Evolutionary conservation across 2,329 filamentous ascomycete species (phyloP), one percentile per base, ranked within the genome.

Genomic region (Aspergillus carbonarius): DNA sequence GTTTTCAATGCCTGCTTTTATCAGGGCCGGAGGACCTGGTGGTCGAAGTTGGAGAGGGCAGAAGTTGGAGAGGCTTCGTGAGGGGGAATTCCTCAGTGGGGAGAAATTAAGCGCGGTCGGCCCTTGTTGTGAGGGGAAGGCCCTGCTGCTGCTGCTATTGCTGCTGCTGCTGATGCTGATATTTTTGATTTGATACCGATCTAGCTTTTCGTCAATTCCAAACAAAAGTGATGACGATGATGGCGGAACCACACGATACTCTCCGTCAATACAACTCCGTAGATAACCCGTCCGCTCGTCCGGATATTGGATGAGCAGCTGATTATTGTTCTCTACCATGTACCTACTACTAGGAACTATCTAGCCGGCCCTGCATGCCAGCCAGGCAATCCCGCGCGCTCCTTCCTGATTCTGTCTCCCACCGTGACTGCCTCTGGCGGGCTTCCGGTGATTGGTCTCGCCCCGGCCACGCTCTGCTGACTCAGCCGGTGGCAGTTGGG

Each of bases 71-170:
- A 51, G 27, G 30, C 57, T 40, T 40, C 17, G 53, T 59, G 62
- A 63, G 62, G 62, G 60, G 61, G 44, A 58, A 15, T 44, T 23
- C 20, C 59, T 34, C 32, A 44, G 40, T 66, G 64, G 62, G 63
- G 63, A 63, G 63, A 59, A 60, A 50, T 49, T 56, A 56, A 53
- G 34, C 56, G 15, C 40, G 32, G 37, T 25, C 40, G 9, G 39
- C 27, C 10, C 30, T 42, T 6, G 8, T 27, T 17, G 55, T 58
- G 55, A 58, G 55, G 55, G 47, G 55, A 54, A 39, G 23, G 17
- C 18, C 27, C 49, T 17, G 32, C 15, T n/a, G n/a, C 23, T 15
- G 23, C 37, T 40, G 2, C 37, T 40, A 9, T 9, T 32, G 30
- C 30, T 32, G 30, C 9, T 32, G 30, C 30, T 32, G 30, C 1